phyloP scores from a whole-genome alignment of 169 alveolate genomes.

The Blepharisma undulans region DNA sequence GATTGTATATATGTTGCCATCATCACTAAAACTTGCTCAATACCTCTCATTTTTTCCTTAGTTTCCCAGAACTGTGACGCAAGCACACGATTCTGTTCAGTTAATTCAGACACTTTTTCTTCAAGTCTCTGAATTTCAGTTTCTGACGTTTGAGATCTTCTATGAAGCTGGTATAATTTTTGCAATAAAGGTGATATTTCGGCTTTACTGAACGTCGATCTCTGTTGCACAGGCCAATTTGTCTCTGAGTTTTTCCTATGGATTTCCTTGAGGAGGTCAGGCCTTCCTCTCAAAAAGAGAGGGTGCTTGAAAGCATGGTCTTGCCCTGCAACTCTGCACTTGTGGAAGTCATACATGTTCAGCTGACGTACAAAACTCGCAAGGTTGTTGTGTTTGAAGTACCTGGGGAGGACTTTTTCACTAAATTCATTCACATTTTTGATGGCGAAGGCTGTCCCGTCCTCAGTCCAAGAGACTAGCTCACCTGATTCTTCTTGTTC shows the following conservation, averaged over 20 bases:
- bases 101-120: constrained; percentile 32
- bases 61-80: background rate
- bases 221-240: constrained; percentile 11
- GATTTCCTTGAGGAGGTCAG: constrained; percentile 24
- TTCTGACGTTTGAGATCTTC: background rate
- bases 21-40: constrained; percentile 13
- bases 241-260: background rate
- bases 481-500: constrained; percentile 26
- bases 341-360: constrained; percentile 62
- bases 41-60: background rate
- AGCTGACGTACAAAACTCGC: constrained; percentile 85
- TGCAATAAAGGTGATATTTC: constrained; percentile 26
- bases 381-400: constrained; percentile 80
- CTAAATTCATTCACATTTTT: constrained; percentile 71
- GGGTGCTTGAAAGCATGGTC: constrained; percentile 33
- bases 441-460: constrained; percentile 72
- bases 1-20: constrained; percentile 4
- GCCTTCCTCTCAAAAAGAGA: background rate
- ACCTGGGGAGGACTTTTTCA: constrained; percentile 79
- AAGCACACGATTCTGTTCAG: background rate
- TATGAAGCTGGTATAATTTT: background rate
- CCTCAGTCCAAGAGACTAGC: constrained; percentile 79
- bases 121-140: constrained; percentile 1
- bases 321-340: constrained; percentile 28
- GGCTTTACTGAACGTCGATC: background rate